phyloP scores from a whole-genome alignment of 352 stramenopile species.

The Phytophthora quininea region DNA sequence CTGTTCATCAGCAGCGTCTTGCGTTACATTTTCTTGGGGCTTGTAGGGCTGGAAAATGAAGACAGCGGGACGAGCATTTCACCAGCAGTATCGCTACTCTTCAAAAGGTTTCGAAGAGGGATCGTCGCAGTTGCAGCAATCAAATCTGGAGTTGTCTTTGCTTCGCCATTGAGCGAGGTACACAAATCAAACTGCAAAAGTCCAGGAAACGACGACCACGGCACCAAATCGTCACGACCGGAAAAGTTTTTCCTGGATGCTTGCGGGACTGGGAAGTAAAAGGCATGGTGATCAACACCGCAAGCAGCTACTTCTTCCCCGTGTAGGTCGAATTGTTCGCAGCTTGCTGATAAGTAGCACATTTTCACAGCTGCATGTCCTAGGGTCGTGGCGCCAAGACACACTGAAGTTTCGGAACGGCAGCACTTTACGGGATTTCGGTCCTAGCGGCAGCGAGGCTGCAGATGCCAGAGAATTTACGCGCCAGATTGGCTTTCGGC shows the following conservation, averaged over 20 bases:
- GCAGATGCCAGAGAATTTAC: constrained; percentile 35
- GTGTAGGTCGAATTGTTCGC: constrained; percentile 7
- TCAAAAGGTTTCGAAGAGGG: constrained; percentile 50
- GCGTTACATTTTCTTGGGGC: not conserved
- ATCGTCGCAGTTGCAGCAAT: constrained; percentile 63
- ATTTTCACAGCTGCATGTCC: constrained; percentile 59
- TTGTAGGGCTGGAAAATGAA: constrained; percentile 32
- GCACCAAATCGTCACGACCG: constrained; percentile 73
- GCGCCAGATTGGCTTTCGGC: constrained; percentile 52
- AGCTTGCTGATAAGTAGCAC: constrained; percentile 34
- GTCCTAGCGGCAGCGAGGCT: constrained; percentile 26
- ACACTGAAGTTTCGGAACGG: constrained; percentile 83
- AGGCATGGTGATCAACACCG: constrained; percentile 83
- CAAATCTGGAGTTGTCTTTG: constrained; percentile 70
- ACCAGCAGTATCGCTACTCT: constrained; percentile 30
- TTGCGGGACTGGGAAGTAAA: constrained; percentile 83
- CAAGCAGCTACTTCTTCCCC: constrained; percentile 22
- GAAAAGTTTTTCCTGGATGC: constrained; percentile 79
- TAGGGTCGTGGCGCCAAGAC: constrained; percentile 71
- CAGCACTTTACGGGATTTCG: constrained; percentile 67
- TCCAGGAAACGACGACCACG: constrained; percentile 78
- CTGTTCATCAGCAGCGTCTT: constrained; percentile 15
- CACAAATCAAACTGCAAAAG: constrained; percentile 79
- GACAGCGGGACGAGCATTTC: constrained; percentile 47
- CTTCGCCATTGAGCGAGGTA: constrained; percentile 69